Base-by-base conservation (phyloP, 305 asterid genomes). In the Fraxinus sp. region DNA sequence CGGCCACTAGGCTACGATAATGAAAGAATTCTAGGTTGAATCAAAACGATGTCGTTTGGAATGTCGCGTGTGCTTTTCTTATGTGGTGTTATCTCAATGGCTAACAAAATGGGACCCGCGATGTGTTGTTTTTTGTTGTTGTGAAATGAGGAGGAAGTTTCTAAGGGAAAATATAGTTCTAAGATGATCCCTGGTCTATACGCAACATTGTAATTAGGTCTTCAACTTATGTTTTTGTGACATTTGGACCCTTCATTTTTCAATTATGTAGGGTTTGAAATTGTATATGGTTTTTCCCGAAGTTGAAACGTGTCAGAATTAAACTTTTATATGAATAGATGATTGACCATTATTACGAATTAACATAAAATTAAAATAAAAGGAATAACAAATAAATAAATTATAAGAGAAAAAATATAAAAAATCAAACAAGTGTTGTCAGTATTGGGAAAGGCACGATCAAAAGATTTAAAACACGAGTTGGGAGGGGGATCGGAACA, bases 1-100 rank as follows among this genome's bases (percentile, higher is more conserved):
- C 93, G 95, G 92, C 95, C 86, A 86, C 86, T 82, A 70, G 77
- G 88, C 92, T 66, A 90, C 91, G 89, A 86, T 81, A 88, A 26
- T 84, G 84, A 66, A 66, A 26, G 7, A 66, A 66, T 66, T 66
- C 16, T 66, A 66, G 74, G 74, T 66, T 66, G 36, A 26, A 22
- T 26, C 36, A 64, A 64, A 64, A 64, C 35, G 73, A 13, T 24
- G 73, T 24, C 73, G 73, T 26, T 24, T 9, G 74, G 74, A n/a
- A 66, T 66, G 36, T 66, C 33, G 36, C 22, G 8, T 62, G 74
- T 11, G 74, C 74, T 66, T 66, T 66, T 66, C 36, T 66, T 9
- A 11, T 66, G 36, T 26, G 36, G 35, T 0, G 33, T 10, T 22
- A 66, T 66, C 36, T 66, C 30, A 66, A 22, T 64, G 35, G 35